Evolutionary conservation across 352 stramenopile genomes (phyloP).

Genomic region (Globisporangium spinosum): DNA sequence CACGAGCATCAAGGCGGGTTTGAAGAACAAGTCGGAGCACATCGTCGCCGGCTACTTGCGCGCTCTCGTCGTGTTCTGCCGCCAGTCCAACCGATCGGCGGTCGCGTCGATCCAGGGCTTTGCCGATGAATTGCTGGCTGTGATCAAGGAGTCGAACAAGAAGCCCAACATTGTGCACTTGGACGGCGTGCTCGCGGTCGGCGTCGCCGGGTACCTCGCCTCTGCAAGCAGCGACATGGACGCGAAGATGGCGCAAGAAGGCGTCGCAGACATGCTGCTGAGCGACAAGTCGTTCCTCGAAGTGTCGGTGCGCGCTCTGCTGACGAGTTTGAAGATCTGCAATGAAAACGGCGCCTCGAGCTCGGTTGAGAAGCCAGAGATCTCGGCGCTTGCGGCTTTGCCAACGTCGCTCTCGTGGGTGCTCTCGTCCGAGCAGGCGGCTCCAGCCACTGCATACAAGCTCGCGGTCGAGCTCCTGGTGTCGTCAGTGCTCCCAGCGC

Average conservation of each 20-base stretch:
- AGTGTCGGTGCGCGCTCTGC: slow-evolving; percentile 37
- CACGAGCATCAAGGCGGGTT: slow-evolving; percentile 40
- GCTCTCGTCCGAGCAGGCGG: slow-evolving; percentile 54
- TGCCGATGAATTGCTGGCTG: slow-evolving; percentile 44
- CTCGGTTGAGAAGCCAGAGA: slow-evolving; percentile 43
- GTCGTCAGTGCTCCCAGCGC: slow-evolving; percentile 45
- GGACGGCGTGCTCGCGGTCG: slow-evolving; percentile 72
- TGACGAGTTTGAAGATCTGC: slow-evolving; percentile 23
- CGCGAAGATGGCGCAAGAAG: slow-evolving; percentile 47
- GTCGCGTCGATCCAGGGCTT: slow-evolving; percentile 31
- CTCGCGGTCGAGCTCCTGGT: slow-evolving; percentile 59
- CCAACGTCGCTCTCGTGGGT: slow-evolving; percentile 61
- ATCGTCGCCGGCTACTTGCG: slow-evolving; percentile 67
- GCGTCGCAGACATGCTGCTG: slow-evolving; percentile 41
- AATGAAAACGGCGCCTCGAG: slow-evolving; percentile 19
- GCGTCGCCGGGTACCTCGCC: slow-evolving; percentile 53
- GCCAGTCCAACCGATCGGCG: slow-evolving; percentile 23
- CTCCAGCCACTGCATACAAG: slow-evolving; percentile 46
- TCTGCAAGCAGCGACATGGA: slow-evolving; percentile 58
- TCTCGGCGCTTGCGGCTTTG: slow-evolving; percentile 52
- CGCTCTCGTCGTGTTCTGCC: slow-evolving; percentile 46
- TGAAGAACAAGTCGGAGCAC: slow-evolving; percentile 73
- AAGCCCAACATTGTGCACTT: slow-evolving; percentile 70
- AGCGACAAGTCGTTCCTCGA: slow-evolving; percentile 49
- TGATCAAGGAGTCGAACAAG: slow-evolving; percentile 71